Percentiles rank a stretch among this genome's conserved stretches.
Evolutionary conservation across 1,284 basidiomycete genomes (phyloP).

Genomic region (Fomes fomentarius): DNA sequence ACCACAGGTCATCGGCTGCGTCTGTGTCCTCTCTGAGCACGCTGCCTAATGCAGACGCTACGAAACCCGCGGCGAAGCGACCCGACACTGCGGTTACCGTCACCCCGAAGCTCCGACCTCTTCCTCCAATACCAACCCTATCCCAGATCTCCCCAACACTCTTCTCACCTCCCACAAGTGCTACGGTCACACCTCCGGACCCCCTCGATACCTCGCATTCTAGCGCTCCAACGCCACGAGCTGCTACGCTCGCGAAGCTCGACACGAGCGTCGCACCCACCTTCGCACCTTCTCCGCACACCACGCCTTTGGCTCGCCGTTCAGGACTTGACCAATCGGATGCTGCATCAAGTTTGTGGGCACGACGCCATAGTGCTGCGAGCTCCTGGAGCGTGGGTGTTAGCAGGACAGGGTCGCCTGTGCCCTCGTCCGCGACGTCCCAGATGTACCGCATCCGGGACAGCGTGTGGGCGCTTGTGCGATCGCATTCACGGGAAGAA

Average conservation of each 20-base stretch:
- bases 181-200: background rate
- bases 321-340: slow-evolving; percentile 2
- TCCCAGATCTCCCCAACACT: no score
- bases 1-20: no score
- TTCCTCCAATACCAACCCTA: no score
- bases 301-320: background rate
- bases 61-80: no score
- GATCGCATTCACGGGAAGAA: background rate
- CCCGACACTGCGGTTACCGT: no score
- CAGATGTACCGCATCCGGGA: slow-evolving; percentile 20
- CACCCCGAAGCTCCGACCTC: no score
- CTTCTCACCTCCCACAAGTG: no score
- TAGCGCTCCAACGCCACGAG: background rate
- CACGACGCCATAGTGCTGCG: slow-evolving; percentile 6
- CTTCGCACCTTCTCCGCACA: background rate
- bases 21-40: no score
- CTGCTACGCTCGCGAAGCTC: background rate
- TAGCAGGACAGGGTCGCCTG: slow-evolving; percentile 8
- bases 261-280: background rate
- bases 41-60: no score
- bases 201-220: background rate
- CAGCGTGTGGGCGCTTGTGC: slow-evolving; percentile 12
- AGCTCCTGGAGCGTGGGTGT: background rate
- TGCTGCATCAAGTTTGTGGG: slow-evolving; percentile 12
- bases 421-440: slow-evolving; percentile 15